Evolutionary conservation across 495 filamentous ascomycete species (phyloP).

Genomic region (Penicillium paxilli): DNA sequence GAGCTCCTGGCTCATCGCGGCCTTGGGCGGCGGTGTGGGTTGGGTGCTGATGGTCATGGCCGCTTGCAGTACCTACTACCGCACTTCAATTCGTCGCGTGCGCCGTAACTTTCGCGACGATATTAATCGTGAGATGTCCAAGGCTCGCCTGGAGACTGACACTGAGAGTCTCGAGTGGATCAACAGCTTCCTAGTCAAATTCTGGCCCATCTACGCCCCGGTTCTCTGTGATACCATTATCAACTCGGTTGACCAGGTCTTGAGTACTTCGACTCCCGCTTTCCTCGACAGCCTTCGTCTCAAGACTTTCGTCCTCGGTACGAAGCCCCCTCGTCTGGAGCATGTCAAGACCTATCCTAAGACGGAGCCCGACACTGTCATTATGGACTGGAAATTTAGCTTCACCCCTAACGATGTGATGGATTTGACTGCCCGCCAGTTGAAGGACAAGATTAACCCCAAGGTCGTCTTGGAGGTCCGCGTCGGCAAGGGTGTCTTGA

Average conservation of each 20-base stretch:
- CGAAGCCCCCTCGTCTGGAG: slow-evolving; percentile 93
- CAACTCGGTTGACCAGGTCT: slow-evolving; percentile 89
- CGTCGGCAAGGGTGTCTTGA: slow-evolving; percentile 90
- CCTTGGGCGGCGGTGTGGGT: slow-evolving; percentile 84
- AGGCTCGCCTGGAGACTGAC: slow-evolving; percentile 86
- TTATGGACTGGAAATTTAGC: slow-evolving; percentile 99
- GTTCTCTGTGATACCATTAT: slow-evolving; percentile 91
- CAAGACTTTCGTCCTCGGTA: slow-evolving; percentile 87
- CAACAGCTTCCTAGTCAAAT: slow-evolving; percentile 97
- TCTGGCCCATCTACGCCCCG: slow-evolving; percentile 98
- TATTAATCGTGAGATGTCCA: slow-evolving; percentile 86
- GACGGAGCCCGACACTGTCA: slow-evolving; percentile 87
- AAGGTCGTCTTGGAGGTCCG: slow-evolving; percentile 94
- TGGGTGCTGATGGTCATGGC: slow-evolving; percentile 96
- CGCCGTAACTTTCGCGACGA: slow-evolving; percentile 97
- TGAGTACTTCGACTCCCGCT: slow-evolving; percentile 85
- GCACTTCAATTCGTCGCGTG: slow-evolving; percentile 90
- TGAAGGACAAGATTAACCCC: slow-evolving; percentile 94
- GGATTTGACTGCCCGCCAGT: slow-evolving; percentile 85
- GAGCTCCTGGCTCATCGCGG: slow-evolving; percentile 83
- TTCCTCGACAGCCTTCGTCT: slow-evolving; percentile 92
- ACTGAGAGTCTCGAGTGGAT: slow-evolving; percentile 97
- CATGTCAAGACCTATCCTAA: slow-evolving; percentile 98
- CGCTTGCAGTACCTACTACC: slow-evolving; percentile 89
- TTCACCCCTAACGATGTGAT: slow-evolving; percentile 93